phyloP scores from a whole-genome alignment of 1,139 yeast genomes.

The Petasospora fabianii region DNA sequence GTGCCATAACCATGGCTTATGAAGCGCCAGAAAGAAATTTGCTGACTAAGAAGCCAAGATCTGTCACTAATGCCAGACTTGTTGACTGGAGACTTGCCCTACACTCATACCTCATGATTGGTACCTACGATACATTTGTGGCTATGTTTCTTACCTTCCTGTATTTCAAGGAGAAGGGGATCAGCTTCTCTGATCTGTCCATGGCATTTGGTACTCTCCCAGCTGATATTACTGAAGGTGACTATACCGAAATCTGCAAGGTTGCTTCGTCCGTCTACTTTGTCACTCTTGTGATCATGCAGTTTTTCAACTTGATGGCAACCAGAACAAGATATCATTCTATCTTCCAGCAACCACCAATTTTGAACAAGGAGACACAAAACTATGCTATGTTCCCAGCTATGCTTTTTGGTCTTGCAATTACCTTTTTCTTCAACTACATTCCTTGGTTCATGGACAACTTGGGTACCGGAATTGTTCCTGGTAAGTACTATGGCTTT shows the following conservation, averaged over 20 bases:
- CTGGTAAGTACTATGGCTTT: constrained; percentile 47
- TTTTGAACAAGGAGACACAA: constrained; percentile 29
- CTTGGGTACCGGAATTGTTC: constrained; percentile 39
- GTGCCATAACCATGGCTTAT: constrained; percentile 43
- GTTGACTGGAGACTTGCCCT: constrained; percentile 40
- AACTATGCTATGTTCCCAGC: constrained; percentile 35
- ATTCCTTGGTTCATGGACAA: constrained; percentile 41
- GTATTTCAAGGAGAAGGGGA: constrained; percentile 39
- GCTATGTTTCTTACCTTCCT: constrained; percentile 43
- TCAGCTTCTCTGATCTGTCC: constrained; percentile 36
- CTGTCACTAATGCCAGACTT: constrained; percentile 40
- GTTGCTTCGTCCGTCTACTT: constrained; percentile 48
- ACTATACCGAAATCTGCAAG: constrained; percentile 30
- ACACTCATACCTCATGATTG: constrained; percentile 45
- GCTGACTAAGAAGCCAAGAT: constrained; percentile 42
- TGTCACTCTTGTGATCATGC: constrained; percentile 47
- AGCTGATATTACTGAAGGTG: constrained; percentile 27
- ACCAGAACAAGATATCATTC: constrained; percentile 44
- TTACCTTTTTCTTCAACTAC: constrained; percentile 45
- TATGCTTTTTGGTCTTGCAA: constrained; percentile 37
- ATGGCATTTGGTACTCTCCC: constrained; percentile 39
- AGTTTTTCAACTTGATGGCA: constrained; percentile 45
- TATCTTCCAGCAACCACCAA: constrained; percentile 40
- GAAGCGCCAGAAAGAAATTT: constrained; percentile 45
- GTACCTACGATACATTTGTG: constrained; percentile 40